These are phyloP conservation scores for Raffaelea deltoideospora DNA, from an alignment of 2,329 filamentous ascomycete species.

Conservation along the genomic window DNA sequence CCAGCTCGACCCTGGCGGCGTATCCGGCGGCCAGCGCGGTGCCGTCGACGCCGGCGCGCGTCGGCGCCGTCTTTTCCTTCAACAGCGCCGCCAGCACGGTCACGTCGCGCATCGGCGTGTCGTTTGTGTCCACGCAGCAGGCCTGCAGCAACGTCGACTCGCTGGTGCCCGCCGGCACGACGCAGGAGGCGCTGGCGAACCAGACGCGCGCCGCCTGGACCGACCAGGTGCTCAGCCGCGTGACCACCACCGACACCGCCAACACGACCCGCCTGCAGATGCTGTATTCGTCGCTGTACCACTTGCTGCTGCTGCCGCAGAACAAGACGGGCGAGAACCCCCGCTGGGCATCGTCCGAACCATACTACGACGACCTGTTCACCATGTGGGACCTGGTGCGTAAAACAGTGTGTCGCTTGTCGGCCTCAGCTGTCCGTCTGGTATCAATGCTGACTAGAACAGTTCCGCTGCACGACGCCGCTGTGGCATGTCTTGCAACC, in stretches of 20 bases:
- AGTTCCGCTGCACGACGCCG: slow-evolving; percentile 48
- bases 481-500: slow-evolving; percentile 53
- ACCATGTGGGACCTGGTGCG: slow-evolving; percentile 45
- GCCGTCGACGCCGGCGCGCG: slow-evolving; percentile 12
- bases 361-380: slow-evolving; percentile 58
- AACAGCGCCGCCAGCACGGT: slow-evolving; percentile 22
- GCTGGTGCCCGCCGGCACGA: slow-evolving; percentile 35
- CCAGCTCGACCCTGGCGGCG: slow-evolving; percentile 15
- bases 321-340: slow-evolving; percentile 61
- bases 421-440: slow-evolving; percentile 1
- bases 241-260: slow-evolving; percentile 40
- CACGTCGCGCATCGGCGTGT: slow-evolving; percentile 48
- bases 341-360: slow-evolving; percentile 45
- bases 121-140: slow-evolving; percentile 46
- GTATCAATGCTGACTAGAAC: slow-evolving; percentile 6
- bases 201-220: slow-evolving; percentile 35
- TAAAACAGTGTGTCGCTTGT: neutral
- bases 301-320: slow-evolving; percentile 53
- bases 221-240: slow-evolving; percentile 35
- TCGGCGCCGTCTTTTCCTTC: slow-evolving; percentile 42
- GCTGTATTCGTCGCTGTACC: slow-evolving; percentile 54
- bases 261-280: slow-evolving; percentile 39
- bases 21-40: slow-evolving; percentile 18
- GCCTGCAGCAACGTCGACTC: slow-evolving; percentile 33
- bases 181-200: slow-evolving; percentile 29